phyloP scores from a whole-genome alignment of 2,329 filamentous ascomycete species.

The Venturiaceae sp. region DNA sequence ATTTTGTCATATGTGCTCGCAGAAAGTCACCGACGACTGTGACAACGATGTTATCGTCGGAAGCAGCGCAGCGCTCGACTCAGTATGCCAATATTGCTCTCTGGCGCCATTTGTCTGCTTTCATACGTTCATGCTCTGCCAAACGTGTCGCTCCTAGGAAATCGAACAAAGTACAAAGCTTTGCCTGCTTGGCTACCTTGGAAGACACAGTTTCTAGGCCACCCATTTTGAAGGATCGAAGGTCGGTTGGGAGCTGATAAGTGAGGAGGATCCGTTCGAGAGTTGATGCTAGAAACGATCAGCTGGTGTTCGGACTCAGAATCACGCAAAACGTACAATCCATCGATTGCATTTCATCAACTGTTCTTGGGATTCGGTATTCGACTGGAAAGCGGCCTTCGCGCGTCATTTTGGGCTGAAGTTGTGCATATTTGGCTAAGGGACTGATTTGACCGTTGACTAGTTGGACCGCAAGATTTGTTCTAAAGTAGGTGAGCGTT shows the following conservation, averaged over 20 bases:
- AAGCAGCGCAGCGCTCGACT: too few relatives aligned
- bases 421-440: constrained; percentile 14
- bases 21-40: background rate
- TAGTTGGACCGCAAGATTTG: constrained; percentile 17
- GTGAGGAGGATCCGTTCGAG: constrained; percentile 19
- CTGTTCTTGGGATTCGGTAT: constrained; percentile 16
- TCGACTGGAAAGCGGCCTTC: constrained; percentile 21
- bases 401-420: constrained; percentile 22
- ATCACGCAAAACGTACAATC: constrained; percentile 13
- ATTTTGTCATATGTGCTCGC: too few relatives aligned
- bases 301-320: background rate
- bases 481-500: constrained; percentile 8
- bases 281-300: constrained; percentile 12
- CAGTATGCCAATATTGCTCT: background rate
- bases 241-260: constrained; percentile 17
- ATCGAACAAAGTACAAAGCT: constrained; percentile 17
- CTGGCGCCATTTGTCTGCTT: constrained; percentile 1
- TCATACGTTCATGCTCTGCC: constrained; percentile 14
- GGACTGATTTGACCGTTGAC: constrained; percentile 19
- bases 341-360: constrained; percentile 17
- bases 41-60: too few relatives aligned
- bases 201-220: constrained; percentile 11
- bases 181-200: constrained; percentile 14
- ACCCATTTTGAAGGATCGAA: constrained; percentile 13
- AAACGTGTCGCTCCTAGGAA: constrained; percentile 17